Evolutionary conservation across 345 rosid genomes (phyloP).

Genomic region (Eutrema yunnanense): DNA sequence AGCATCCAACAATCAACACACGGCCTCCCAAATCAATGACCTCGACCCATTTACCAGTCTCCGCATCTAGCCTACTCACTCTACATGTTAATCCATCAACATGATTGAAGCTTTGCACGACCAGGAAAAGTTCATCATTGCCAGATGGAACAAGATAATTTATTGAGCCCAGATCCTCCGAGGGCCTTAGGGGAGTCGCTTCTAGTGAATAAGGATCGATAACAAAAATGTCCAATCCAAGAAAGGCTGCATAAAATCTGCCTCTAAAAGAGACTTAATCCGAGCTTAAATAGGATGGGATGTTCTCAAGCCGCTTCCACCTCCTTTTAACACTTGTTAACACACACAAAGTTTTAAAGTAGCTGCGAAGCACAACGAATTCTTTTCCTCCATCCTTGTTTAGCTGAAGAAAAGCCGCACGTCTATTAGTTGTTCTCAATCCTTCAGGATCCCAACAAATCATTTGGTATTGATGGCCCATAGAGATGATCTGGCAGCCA

Average conservation of each 20-base stretch:
- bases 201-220: not conserved
- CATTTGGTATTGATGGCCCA: not conserved
- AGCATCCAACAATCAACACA: not conserved
- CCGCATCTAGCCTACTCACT: not conserved
- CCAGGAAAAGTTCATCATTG: conserved; percentile 1
- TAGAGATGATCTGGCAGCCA: not conserved
- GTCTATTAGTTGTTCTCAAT: not conserved
- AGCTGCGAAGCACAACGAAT: not conserved
- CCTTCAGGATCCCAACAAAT: not conserved
- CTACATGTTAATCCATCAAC: not conserved
- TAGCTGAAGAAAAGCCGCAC: not conserved
- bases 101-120: not conserved
- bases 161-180: no score
- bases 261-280: not conserved
- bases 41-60: not conserved
- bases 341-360: not conserved
- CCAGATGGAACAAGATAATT: not conserved
- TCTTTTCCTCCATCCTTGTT: not conserved
- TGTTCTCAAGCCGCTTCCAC: not conserved
- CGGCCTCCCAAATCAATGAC: not conserved
- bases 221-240: not conserved
- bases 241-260: not conserved
- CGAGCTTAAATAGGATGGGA: not conserved
- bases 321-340: not conserved
- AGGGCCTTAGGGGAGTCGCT: not conserved